Percentiles rank a stretch among this genome's conserved stretches.
Evolutionary conservation across 495 filamentous ascomycete species (phyloP).

Genomic region (Trichoderma asperelloides): DNA sequence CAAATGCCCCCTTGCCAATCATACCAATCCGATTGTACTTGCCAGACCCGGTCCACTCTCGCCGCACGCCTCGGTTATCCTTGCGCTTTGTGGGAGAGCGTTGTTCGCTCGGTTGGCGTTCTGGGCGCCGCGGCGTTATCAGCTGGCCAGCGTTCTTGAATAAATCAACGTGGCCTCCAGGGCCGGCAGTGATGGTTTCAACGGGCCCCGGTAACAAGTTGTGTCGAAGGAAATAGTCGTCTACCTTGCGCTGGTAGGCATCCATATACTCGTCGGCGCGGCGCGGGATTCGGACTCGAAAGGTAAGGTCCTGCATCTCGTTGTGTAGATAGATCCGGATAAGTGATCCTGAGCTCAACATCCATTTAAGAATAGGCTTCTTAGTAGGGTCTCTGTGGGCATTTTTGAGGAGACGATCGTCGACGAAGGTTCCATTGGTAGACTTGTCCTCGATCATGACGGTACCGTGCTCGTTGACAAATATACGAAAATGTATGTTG

Average conservation of each 20-base stretch:
- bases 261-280: conserved; percentile 47
- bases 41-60: conserved; percentile 68
- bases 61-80: conserved; percentile 15
- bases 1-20: conserved; percentile 90
- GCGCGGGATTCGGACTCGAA: conserved; percentile 76
- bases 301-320: conserved; percentile 47
- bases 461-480: conserved; percentile 63
- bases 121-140: not conserved
- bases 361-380: conserved; percentile 37
- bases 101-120: not conserved
- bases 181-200: conserved; percentile 37
- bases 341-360: conserved; percentile 57
- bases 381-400: conserved; percentile 29
- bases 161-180: conserved; percentile 33
- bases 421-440: conserved; percentile 86
- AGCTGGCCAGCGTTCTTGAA: not conserved
- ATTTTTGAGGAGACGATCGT: conserved; percentile 48
- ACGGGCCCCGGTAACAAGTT: conserved; percentile 20
- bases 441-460: conserved; percentile 89
- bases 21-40: conserved; percentile 73
- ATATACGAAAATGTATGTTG: conserved; percentile 89
- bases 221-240: conserved; percentile 37
- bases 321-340: conserved; percentile 57
- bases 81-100: conserved; percentile 5
- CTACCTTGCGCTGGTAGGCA: conserved; percentile 52